A percentile compares a stretch with the other conserved stretches of the same genome.
Evolutionary conservation across 2,329 filamentous ascomycete genomes (phyloP).

Genomic region (Pestalotiopsis sp.): DNA sequence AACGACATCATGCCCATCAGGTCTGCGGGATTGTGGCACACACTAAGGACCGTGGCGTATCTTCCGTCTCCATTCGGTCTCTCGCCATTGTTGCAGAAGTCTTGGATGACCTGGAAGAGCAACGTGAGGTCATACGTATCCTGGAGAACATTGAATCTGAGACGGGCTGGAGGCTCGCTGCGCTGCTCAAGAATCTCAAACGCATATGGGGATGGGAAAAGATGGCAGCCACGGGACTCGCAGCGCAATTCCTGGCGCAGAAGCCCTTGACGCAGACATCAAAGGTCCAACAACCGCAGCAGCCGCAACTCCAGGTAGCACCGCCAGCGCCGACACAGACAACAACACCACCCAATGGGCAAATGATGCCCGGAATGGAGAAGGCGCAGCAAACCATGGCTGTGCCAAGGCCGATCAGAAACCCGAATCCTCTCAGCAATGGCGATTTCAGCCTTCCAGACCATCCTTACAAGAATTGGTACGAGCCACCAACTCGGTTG

Average conservation of each 20-base stretch:
- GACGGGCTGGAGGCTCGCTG: slow-evolving; percentile 77
- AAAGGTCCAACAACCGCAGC: slow-evolving; percentile 19
- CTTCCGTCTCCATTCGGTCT: slow-evolving; percentile 77
- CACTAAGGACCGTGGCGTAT: slow-evolving; percentile 78
- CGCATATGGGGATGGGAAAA: slow-evolving; percentile 77
- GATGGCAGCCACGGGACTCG: slow-evolving; percentile 25
- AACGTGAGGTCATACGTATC: slow-evolving; percentile 79
- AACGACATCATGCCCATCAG: slow-evolving; percentile 76
- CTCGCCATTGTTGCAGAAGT: slow-evolving; percentile 77
- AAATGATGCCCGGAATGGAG: slow-evolving; percentile 27
- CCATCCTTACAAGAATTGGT: slow-evolving; percentile 81
- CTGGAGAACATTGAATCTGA: slow-evolving; percentile 75
- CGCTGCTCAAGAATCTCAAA: slow-evolving; percentile 73
- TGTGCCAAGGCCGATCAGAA: slow-evolving; percentile 35
- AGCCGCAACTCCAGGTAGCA: no score
- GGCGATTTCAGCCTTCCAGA: slow-evolving; percentile 79
- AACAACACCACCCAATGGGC: slow-evolving; percentile 19
- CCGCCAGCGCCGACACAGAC: slow-evolving; percentile 17
- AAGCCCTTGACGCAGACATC: slow-evolving; percentile 11
- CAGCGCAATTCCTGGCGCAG: slow-evolving; percentile 25
- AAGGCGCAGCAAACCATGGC: slow-evolving; percentile 30
- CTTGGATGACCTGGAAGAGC: slow-evolving; percentile 69
- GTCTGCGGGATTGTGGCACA: slow-evolving; percentile 90
- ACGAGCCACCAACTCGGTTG: slow-evolving; percentile 68
- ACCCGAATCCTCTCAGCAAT: slow-evolving; percentile 70